Base-by-base conservation (phyloP, 345 rosid species). In the Dovyalis caffra region DNA sequence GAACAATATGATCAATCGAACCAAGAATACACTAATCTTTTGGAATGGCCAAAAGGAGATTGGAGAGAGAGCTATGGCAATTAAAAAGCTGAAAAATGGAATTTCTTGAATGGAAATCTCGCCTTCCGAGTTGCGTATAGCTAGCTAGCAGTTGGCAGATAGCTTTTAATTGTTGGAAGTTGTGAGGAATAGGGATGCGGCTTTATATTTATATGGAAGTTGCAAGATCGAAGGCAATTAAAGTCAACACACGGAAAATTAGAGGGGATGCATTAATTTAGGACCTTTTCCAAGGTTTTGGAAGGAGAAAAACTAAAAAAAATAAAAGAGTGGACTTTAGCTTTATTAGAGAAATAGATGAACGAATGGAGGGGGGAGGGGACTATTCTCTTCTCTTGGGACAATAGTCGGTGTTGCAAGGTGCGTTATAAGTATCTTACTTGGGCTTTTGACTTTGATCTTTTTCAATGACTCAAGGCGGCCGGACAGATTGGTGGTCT, bases 231-330 rank as follows among this genome's bases (percentile, higher is more conserved):
- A 63, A 33, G 11, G 31, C 60, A 67, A 47, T 49, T 43, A 29
- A 75, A 85, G 88, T 82, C 88, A 85, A 80, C 77, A 68, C 81
- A 73, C 77, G 81, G 79, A 84, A 82, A 82, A 63, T 57, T 8
- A 20, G 77, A 34, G n/a, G 53, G 60, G 14, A 38, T 21, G 28
- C 49, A 33, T n/a, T 64, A 40, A 60, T 28, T 40, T 2, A 26
- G 64, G 69, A 49, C 74, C 26, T 53, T 63, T 69, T 47, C 64
- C 74, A 25, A 69, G 35, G 79, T 69, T 32, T 62, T 57, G 78
- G 63, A 58, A 74, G 69, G 5, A 57, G 72, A 57, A 43, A 67
- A 57, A 33, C 58, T 18, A 29, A 58, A 68, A 60, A 45, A 61
- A 62, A n/a, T n/a, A n/a, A 8, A 29, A 69, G 26, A 35, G 65